Evolutionary conservation across 805 yeast species (phyloP).

Genomic region (Cyberlindnera xishuangbannaensis): DNA sequence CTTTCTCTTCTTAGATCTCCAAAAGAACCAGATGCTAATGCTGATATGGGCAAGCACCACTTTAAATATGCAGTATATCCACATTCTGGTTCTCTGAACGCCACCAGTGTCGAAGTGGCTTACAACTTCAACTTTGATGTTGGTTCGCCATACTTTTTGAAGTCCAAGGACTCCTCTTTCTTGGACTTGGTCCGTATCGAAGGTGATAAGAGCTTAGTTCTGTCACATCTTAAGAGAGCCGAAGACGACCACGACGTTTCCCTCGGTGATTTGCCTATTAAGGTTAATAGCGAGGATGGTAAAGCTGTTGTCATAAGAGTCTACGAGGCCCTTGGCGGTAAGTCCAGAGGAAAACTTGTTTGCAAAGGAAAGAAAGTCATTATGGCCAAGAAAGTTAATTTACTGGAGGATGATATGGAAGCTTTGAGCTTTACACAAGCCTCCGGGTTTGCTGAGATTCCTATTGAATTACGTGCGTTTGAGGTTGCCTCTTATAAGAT

Average conservation of each 20-base stretch:
- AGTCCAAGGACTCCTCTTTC: conserved; percentile 18
- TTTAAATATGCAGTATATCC: conserved; percentile 84
- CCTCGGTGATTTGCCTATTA: conserved; percentile 41
- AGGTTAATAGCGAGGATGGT: conserved; percentile 36
- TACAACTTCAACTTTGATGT: conserved; percentile 67
- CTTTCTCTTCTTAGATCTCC: conserved; percentile 84
- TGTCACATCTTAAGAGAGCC: conserved; percentile 79
- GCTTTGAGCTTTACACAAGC: conserved; percentile 17
- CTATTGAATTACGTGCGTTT: conserved; percentile 56
- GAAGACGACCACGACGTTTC: conserved; percentile 66
- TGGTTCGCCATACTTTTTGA: conserved; percentile 15
- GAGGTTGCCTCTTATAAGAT: conserved; percentile 55
- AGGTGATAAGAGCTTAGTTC: conserved; percentile 53
- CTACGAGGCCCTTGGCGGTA: conserved; percentile 88
- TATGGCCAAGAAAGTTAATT: conserved; percentile 29
- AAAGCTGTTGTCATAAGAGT: conserved; percentile 62
- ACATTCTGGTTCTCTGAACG: conserved; percentile 61
- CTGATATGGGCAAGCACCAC: conserved; percentile 86
- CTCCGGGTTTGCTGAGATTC: conserved; percentile 16
- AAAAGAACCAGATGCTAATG: conserved; percentile 89
- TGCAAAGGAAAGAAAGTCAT: conserved; percentile 33
- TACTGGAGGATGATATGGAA: conserved; percentile 34
- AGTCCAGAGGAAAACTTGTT: conserved; percentile 44
- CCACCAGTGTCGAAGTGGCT: conserved; percentile 66
- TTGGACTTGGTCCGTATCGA: conserved; percentile 29